These are phyloP conservation scores for Lactarius sanguifluus DNA, from an alignment of 768 basidiomycete genomes.

Conservation along the genomic window DNA sequence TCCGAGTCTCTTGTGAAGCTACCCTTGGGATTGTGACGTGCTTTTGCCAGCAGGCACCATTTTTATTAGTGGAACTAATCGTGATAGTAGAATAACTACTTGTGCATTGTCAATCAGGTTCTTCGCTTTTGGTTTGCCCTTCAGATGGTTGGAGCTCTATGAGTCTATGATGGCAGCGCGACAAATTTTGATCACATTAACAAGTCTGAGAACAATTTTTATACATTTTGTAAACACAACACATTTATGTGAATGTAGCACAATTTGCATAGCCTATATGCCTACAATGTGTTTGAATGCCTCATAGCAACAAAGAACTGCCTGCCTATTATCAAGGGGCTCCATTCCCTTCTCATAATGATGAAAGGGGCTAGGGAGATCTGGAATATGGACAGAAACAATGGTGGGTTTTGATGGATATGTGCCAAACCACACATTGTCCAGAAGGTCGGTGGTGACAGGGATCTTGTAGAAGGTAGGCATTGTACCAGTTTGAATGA, in stretches of 20 bases:
- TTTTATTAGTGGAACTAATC: not conserved
- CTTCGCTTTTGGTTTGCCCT: not conserved
- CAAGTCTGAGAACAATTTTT: not conserved
- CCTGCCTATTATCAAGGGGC: slow-evolving; percentile 2
- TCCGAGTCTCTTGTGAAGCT: not conserved
- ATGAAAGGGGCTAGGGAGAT: not conserved
- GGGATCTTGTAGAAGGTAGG: not conserved
- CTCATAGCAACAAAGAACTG: not conserved
- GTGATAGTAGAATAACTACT: not conserved
- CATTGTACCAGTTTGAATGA: slow-evolving; percentile 50
- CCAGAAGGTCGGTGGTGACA: not conserved
- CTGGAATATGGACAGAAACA: not conserved
- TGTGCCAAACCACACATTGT: not conserved
- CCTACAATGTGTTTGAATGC: not conserved
- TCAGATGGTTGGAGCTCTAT: not conserved
- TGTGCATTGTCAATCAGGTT: not conserved
- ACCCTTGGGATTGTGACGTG: not conserved
- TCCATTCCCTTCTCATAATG: not conserved
- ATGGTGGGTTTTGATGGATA: not conserved
- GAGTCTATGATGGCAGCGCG: not conserved
- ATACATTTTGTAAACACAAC: too few species aligned
- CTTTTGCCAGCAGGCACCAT: not conserved
- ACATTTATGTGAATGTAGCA: too few species aligned
- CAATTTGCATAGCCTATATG: not conserved
- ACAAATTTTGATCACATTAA: not conserved